Evolutionary conservation across 352 stramenopile species (phyloP), one percentile per base, ranked within the genome.

Genomic region (Thraustotheca clavata): DNA sequence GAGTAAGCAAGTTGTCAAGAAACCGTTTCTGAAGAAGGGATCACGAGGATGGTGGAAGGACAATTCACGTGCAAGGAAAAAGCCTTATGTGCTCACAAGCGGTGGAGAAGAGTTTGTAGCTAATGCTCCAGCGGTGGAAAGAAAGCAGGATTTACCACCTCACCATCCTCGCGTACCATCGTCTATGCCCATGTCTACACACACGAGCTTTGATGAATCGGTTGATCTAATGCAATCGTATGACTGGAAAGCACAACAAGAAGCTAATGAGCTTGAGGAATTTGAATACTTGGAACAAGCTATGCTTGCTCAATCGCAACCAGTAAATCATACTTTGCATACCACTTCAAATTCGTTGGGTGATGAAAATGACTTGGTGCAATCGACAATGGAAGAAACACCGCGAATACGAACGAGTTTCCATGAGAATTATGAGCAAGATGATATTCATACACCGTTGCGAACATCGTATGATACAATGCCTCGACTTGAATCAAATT

Each of bases 31-130:
- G 4, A 84, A 79, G 47, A 89, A 75, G 77, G 80, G 82, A 26
- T 69, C 83, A 22, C 79, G 84, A n/a, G 84, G 84, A 0, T 94
- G 84, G 84, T 94, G 84, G 84, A 94, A 55, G 32, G 29, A 54
- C 16, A 65, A 43, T 32, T 33, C 16, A 9, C 46, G 34, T n/a
- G 57, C 57, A 9, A 54, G 46, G 27, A 22, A 27, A 32, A 54
- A 36, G 20, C n/a, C 57, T 3, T 65, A 65, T 54, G 31, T 35
- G 3, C 46, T 65, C 29, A 38, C 40, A 18, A 65, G 57, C 26
- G 29, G 11, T 4, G 35, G 52, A 38, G 55, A 55, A 18, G 55
- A 20, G 26, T n/a, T 59, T 7, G 16, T 18, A 59, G 16, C n/a
- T 5, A 29, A 24, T 16, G 29, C 20, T 59, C 16, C 8, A 59